Percentiles rank a stretch among this genome's conserved stretches.
These are phyloP conservation scores for Fusarium abutilonis DNA, from an alignment of 2,329 filamentous ascomycete genomes.

Conservation along the genomic window DNA sequence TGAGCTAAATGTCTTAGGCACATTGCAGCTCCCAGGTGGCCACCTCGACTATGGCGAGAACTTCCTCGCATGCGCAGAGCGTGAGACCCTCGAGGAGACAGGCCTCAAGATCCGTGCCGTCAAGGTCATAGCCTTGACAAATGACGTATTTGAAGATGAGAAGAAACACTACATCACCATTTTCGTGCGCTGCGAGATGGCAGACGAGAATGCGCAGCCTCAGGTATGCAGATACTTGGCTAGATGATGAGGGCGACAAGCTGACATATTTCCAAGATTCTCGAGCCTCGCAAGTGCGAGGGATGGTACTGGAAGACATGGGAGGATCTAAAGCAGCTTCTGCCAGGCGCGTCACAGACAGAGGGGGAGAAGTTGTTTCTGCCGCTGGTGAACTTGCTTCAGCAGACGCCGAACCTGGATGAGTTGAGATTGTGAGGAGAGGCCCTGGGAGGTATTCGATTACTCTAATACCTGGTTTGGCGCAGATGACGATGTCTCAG, in stretches of 20 bases:
- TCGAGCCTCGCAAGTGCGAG: slow-evolving; percentile 63
- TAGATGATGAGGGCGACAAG: background rate
- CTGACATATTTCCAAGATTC: slow-evolving; percentile 42
- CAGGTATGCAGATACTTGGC: slow-evolving; percentile 56
- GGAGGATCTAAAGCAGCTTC: slow-evolving; percentile 53
- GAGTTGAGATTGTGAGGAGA: slow-evolving; percentile 28
- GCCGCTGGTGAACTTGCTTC: slow-evolving; percentile 48
- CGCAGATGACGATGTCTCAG: background rate
- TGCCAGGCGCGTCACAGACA: slow-evolving; percentile 18
- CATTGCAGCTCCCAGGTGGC: slow-evolving; percentile 76
- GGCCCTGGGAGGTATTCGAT: too few species aligned
- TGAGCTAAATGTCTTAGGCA: slow-evolving; percentile 54
- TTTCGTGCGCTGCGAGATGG: slow-evolving; percentile 67
- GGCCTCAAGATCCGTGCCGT: slow-evolving; percentile 65
- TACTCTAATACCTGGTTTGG: too few species aligned
- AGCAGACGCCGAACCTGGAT: slow-evolving; percentile 37
- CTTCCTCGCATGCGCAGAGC: slow-evolving; percentile 68
- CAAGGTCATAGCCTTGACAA: slow-evolving; percentile 69
- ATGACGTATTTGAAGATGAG: slow-evolving; percentile 69
- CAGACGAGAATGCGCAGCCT: slow-evolving; percentile 60
- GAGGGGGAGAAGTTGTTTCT: slow-evolving; percentile 46
- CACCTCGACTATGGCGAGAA: slow-evolving; percentile 77
- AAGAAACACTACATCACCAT: slow-evolving; percentile 79
- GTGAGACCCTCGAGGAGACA: slow-evolving; percentile 78
- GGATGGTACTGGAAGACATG: slow-evolving; percentile 61